These are phyloP conservation scores for Monosporascus sp. DNA, from an alignment of 2,329 filamentous ascomycete species.

Conservation along the genomic window DNA sequence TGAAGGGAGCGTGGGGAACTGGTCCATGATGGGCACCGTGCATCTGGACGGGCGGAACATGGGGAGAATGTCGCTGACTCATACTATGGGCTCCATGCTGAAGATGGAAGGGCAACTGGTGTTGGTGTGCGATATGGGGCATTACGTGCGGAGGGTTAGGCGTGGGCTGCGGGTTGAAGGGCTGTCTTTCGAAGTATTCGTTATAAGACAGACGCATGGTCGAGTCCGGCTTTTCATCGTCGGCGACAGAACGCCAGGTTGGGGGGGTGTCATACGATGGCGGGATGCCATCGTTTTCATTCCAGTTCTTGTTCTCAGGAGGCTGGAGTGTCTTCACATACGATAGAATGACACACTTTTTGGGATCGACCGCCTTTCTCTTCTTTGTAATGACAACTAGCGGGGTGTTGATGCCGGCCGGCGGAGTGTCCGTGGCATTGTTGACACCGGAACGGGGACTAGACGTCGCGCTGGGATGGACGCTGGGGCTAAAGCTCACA, in stretches of 20 bases:
- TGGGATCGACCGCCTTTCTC: conserved; percentile 63
- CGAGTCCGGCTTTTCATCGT: conserved; percentile 64
- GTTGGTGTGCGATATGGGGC: conserved; percentile 72
- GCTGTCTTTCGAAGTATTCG: conserved; percentile 70
- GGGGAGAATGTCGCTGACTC: conserved; percentile 63
- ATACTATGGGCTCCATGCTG: conserved; percentile 67
- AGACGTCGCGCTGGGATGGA: conserved; percentile 59
- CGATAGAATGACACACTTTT: conserved; percentile 55
- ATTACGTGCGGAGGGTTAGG: conserved; percentile 64
- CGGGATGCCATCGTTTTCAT: conserved; percentile 75
- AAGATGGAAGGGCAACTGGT: conserved; percentile 78
- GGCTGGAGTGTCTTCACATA: conserved; percentile 50
- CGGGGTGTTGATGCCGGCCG: conserved; percentile 22
- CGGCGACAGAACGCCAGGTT: conserved; percentile 70
- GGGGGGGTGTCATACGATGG: conserved; percentile 79
- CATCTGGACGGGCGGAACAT: conserved; percentile 73
- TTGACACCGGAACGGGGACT: conserved; percentile 64
- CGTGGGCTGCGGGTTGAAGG: conserved; percentile 57
- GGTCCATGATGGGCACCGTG: conserved; percentile 68
- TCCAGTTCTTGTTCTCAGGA: conserved; percentile 55
- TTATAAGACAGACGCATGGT: conserved; percentile 64
- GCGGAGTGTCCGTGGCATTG: conserved; percentile 31
- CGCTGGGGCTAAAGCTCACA: conserved; percentile 70
- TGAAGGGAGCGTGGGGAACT: conserved; percentile 59
- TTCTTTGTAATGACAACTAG: conserved; percentile 62